Conservation (phyloP, 305 asterid species). For the Lippia alba region DNA sequence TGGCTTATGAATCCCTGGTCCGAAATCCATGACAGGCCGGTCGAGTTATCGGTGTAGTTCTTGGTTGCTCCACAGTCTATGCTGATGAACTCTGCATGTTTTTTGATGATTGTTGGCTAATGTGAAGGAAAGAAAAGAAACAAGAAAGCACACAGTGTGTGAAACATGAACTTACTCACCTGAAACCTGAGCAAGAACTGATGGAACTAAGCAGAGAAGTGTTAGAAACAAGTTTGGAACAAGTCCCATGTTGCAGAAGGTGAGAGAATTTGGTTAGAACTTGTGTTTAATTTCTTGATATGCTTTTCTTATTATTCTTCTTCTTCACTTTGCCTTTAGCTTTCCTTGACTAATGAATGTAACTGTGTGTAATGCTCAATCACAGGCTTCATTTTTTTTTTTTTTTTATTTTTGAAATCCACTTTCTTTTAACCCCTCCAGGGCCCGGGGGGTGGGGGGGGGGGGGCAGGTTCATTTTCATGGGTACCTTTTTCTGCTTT, state of each 20-base stretch:
- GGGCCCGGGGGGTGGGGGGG: too few species aligned
- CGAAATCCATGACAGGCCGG: conserved; percentile 77
- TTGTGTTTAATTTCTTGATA: conserved; percentile 9
- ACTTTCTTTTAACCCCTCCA: conserved; percentile 26
- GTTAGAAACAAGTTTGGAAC: conserved; percentile 35
- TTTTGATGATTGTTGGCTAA: conserved; percentile 2
- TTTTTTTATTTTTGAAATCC: conserved; percentile 39
- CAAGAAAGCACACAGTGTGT: neutral
- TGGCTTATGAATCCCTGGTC: conserved; percentile 56
- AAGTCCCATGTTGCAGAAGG: conserved; percentile 49
- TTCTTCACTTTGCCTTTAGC: conserved; percentile 43
- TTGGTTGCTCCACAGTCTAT: conserved; percentile 87
- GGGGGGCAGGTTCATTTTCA: conserved; percentile 44
- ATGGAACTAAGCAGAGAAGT: conserved; percentile 52
- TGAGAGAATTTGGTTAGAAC: conserved; percentile 35
- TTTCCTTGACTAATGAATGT: conserved; percentile 36
- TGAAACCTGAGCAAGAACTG: conserved; percentile 68
- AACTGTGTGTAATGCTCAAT: conserved; percentile 38
- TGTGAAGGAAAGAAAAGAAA: neutral
- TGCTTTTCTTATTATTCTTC: conserved; percentile 30
- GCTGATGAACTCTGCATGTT: conserved; percentile 83
- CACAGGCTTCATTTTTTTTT: conserved; percentile 36
- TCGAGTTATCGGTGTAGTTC: conserved; percentile 64
- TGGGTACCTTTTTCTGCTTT: conserved; percentile 52
- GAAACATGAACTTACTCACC: conserved; percentile 50